A percentile compares a stretch with the other conserved stretches of the same genome.
phyloP scores from a whole-genome alignment of 305 asterid species.

The Fraxinus albicans region DNA sequence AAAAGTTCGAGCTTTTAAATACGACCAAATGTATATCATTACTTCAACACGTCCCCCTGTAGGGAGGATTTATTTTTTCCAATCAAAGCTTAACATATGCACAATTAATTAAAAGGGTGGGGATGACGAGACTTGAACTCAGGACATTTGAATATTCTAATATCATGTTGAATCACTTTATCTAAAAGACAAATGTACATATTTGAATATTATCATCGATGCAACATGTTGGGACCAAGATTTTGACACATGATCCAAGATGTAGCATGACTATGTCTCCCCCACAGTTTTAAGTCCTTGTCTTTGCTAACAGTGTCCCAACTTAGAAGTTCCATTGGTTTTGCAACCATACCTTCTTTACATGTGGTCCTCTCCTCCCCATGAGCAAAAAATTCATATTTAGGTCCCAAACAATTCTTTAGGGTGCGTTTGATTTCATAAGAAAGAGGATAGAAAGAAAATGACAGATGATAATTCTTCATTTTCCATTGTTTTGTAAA shows the following conservation, averaged over 20 bases:
- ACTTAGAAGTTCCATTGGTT: neutral
- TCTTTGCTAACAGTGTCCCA: slow-evolving; percentile 31
- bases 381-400: neutral
- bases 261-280: slow-evolving; percentile 32
- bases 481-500: neutral
- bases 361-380: slow-evolving; percentile 19
- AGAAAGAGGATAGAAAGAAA: neutral
- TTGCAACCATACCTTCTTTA: slow-evolving; percentile 20
- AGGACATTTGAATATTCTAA: neutral
- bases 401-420: slow-evolving; percentile 1
- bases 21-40: neutral
- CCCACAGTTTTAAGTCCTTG: slow-evolving; percentile 39
- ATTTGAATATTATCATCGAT: neutral
- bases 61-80: neutral
- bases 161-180: neutral
- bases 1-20: neutral
- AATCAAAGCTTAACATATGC: neutral
- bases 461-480: neutral
- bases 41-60: neutral
- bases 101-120: neutral
- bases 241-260: slow-evolving; percentile 87
- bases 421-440: slow-evolving; percentile 1
- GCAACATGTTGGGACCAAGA: slow-evolving; percentile 59
- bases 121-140: neutral
- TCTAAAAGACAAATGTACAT: neutral